These are phyloP conservation scores for Russula lepida DNA, from an alignment of 768 basidiomycete genomes.

Conservation along the genomic window DNA sequence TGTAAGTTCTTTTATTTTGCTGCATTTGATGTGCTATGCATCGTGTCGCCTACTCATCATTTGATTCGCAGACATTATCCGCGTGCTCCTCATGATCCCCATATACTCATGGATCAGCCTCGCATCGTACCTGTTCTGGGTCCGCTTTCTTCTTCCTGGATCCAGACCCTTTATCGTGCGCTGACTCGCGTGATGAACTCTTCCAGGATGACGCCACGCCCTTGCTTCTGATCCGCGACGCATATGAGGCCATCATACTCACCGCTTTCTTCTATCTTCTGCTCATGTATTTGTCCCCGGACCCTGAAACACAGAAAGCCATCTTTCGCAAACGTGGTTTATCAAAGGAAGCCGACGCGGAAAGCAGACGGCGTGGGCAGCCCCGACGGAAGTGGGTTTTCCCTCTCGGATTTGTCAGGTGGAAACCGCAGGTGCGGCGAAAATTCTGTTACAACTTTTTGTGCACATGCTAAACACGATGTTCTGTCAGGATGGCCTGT, in stretches of 20 bases:
- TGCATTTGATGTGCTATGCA: neutral
- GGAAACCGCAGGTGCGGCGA: slow-evolving; percentile 48
- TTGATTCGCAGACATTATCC: slow-evolving; percentile 48
- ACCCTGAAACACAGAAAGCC: slow-evolving; percentile 50
- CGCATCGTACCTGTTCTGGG: slow-evolving; percentile 66
- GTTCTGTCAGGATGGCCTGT: slow-evolving; percentile 45
- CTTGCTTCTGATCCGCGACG: slow-evolving; percentile 59
- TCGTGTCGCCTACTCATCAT: neutral
- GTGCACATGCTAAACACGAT: slow-evolving; percentile 3
- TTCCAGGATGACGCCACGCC: slow-evolving; percentile 57
- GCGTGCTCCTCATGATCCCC: slow-evolving; percentile 71
- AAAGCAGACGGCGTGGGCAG: slow-evolving; percentile 36
- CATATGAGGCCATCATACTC: slow-evolving; percentile 69
- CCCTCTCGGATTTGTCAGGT: slow-evolving; percentile 53
- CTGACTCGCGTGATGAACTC: neutral
- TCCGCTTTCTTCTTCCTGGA: slow-evolving; percentile 22
- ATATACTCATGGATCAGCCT: slow-evolving; percentile 63
- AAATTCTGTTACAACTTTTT: neutral
- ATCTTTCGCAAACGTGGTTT: slow-evolving; percentile 51
- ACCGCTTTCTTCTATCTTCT: slow-evolving; percentile 75
- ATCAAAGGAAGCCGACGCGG: slow-evolving; percentile 46
- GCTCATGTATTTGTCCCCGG: slow-evolving; percentile 57
- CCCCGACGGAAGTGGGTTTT: slow-evolving; percentile 56
- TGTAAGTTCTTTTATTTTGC: slow-evolving; percentile 33
- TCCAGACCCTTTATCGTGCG: neutral